Percentiles rank a stretch among this genome's conserved stretches.
phyloP scores from a whole-genome alignment of 2,329 filamentous ascomycete genomes.

The Diplocarpon mali region DNA sequence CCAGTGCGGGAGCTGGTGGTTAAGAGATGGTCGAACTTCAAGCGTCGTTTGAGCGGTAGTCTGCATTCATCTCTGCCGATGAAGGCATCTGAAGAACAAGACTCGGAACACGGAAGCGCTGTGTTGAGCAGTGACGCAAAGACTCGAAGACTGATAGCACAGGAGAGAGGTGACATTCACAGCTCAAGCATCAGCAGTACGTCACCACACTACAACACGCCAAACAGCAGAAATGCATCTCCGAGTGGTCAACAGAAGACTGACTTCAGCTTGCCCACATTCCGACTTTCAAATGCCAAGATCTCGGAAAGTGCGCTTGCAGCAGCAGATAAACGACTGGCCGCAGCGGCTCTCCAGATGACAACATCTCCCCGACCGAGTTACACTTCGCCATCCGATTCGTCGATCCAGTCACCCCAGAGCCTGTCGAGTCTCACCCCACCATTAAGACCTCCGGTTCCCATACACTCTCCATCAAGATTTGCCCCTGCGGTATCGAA shows the following conservation, averaged over 20 bases:
- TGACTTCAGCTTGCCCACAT: neutral
- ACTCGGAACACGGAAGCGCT: constrained; percentile 8
- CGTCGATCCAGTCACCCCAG: neutral
- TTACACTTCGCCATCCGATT: constrained; percentile 1
- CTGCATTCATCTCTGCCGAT: constrained; percentile 12
- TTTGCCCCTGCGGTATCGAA: constrained; percentile 2
- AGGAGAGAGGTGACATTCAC: constrained; percentile 23
- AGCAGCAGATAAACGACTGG: neutral
- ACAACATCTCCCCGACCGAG: too few relatives aligned
- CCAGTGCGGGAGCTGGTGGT: constrained; percentile 25
- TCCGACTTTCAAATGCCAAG: constrained; percentile 7
- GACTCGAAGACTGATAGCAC: constrained; percentile 18
- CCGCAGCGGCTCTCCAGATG: neutral
- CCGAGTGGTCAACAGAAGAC: constrained; percentile 2
- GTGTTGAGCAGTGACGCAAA: constrained; percentile 15
- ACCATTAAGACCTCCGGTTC: neutral
- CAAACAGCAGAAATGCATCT: constrained; percentile 10
- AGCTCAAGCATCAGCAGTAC: constrained; percentile 17
- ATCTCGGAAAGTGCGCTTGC: constrained; percentile 7
- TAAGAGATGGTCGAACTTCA: constrained; percentile 21
- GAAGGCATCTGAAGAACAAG: constrained; percentile 9
- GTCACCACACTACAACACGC: constrained; percentile 17
- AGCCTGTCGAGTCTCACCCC: neutral
- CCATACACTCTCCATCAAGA: constrained; percentile 1
- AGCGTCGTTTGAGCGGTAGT: constrained; percentile 21